These are phyloP conservation scores for Cladosporium velox DNA, from an alignment of 2,329 filamentous ascomycete species.

Conservation along the genomic window DNA sequence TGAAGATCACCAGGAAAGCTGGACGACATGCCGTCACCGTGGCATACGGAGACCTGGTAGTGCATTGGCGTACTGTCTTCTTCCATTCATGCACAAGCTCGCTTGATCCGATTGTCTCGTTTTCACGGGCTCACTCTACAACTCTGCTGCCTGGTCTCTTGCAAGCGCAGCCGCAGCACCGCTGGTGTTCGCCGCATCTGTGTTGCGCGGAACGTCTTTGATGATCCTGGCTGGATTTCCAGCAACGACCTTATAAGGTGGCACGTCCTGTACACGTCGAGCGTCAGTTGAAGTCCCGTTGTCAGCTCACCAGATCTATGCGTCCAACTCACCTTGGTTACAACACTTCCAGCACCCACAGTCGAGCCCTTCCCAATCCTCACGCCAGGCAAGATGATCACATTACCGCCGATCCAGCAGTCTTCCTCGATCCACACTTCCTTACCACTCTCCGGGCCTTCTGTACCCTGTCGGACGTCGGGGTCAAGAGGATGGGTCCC, in stretches of 20 bases:
- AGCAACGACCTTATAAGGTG: slow-evolving; percentile 62
- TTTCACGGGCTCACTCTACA: background rate
- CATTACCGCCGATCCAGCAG: slow-evolving; percentile 76
- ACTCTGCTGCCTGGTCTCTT: slow-evolving; percentile 41
- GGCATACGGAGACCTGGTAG: too few species aligned
- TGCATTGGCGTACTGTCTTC: too few species aligned
- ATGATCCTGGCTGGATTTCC: slow-evolving; percentile 68
- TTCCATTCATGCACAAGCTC: background rate
- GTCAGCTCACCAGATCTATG: background rate
- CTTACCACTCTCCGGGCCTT: slow-evolving; percentile 73
- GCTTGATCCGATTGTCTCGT: background rate
- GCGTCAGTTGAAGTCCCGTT: background rate
- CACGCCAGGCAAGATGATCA: slow-evolving; percentile 72
- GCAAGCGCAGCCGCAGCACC: slow-evolving; percentile 33
- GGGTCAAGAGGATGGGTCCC: slow-evolving; percentile 79
- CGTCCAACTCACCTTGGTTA: slow-evolving; percentile 62
- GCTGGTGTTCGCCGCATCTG: slow-evolving; percentile 32
- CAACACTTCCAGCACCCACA: slow-evolving; percentile 79
- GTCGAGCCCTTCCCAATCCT: slow-evolving; percentile 73
- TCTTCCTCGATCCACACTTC: slow-evolving; percentile 77
- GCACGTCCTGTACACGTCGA: slow-evolving; percentile 53
- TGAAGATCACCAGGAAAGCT: too few species aligned
- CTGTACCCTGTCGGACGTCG: slow-evolving; percentile 68
- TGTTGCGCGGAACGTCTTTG: slow-evolving; percentile 33
- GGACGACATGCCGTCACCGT: too few species aligned